Conservation (phyloP, 2,329 filamentous ascomycete species). For the Hansfordia pulvinata region DNA sequence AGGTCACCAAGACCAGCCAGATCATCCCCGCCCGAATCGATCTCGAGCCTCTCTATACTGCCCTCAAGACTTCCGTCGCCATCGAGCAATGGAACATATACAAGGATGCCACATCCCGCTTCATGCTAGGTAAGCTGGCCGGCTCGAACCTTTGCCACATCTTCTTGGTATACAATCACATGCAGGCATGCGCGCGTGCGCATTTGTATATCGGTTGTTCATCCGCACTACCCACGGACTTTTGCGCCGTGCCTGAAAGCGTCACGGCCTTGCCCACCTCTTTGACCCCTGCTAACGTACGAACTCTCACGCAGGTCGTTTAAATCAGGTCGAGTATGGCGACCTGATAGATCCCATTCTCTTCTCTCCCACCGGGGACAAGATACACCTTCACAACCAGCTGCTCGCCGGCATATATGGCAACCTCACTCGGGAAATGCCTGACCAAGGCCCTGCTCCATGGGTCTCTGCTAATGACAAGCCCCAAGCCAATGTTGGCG, state of each 20-base stretch:
- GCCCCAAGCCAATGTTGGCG: slow-evolving; percentile 38
- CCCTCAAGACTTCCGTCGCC: slow-evolving; percentile 44
- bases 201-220: too few species aligned
- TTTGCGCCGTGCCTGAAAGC: too few species aligned
- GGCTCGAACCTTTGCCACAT: slow-evolving; percentile 1
- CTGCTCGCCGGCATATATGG: slow-evolving; percentile 52
- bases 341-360: slow-evolving; percentile 47
- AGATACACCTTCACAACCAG: slow-evolving; percentile 53
- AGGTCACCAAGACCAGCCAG: slow-evolving; percentile 45
- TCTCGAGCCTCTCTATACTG: slow-evolving; percentile 49
- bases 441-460: slow-evolving; percentile 51
- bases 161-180: too few species aligned
- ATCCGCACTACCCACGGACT: too few species aligned
- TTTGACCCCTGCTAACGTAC: slow-evolving; percentile 7
- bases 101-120: slow-evolving; percentile 49
- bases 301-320: slow-evolving; percentile 32
- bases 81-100: slow-evolving; percentile 50
- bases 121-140: slow-evolving; percentile 40
- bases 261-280: too few species aligned
- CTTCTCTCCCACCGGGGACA: slow-evolving; percentile 40
- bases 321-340: slow-evolving; percentile 49
- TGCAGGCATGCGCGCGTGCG: too few species aligned
- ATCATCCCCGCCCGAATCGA: slow-evolving; percentile 54
- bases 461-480: slow-evolving; percentile 65
- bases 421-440: slow-evolving; percentile 57